Evolutionary conservation across 768 basidiomycete genomes (phyloP).

Genomic region (Lactarius psammicola): DNA sequence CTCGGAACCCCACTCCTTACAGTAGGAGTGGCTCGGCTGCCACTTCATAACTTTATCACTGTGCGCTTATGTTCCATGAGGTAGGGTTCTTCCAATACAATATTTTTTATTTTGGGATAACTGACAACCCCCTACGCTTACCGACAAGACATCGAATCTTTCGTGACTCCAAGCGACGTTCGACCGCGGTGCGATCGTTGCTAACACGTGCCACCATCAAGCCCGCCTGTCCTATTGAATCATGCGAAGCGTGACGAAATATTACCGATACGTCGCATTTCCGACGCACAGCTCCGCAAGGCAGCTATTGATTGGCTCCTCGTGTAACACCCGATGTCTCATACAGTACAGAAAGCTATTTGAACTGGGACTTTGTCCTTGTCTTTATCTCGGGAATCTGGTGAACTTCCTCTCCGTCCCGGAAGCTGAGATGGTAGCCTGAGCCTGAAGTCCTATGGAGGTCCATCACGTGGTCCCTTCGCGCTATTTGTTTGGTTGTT

Average conservation of each 20-base stretch:
- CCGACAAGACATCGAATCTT: background rate
- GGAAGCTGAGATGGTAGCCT: background rate
- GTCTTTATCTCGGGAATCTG: background rate
- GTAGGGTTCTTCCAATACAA: background rate
- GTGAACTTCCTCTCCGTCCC: background rate
- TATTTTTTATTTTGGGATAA: background rate
- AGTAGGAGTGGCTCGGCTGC: background rate
- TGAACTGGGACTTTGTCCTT: background rate
- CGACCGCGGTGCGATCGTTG: background rate
- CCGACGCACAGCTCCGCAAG: background rate
- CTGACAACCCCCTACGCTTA: background rate
- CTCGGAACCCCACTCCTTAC: background rate
- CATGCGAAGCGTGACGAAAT: background rate
- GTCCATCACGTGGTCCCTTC: conserved; percentile 19
- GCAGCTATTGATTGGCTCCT: background rate
- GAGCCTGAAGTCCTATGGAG: background rate
- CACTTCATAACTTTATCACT: background rate
- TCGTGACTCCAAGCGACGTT: background rate
- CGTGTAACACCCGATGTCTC: background rate
- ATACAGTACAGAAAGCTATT: background rate
- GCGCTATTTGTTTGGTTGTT: conserved; percentile 25
- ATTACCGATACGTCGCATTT: background rate
- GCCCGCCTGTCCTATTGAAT: background rate
- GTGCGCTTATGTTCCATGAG: background rate
- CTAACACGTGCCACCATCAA: background rate